These are phyloP conservation scores for Lasiodiplodia sp. DNA, from an alignment of 2,329 filamentous ascomycete genomes.

Conservation along the genomic window DNA sequence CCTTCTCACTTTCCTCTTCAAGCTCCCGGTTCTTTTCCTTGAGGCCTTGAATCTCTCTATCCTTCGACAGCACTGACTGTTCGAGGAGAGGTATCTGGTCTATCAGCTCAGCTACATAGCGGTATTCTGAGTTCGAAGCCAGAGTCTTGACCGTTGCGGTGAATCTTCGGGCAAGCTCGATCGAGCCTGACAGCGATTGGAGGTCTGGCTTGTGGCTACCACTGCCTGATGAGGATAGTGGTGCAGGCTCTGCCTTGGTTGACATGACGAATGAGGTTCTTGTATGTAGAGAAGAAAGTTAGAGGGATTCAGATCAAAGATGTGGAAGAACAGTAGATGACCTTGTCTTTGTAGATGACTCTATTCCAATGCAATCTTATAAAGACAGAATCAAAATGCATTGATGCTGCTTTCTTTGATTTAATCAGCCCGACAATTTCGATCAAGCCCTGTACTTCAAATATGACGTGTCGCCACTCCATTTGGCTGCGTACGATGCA, in stretches of 20 bases:
- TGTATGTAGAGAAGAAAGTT: neutral
- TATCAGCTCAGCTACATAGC: neutral
- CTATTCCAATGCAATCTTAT: neutral
- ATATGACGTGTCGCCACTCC: neutral
- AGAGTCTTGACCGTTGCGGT: neutral
- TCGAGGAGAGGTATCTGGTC: neutral
- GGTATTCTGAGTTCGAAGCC: slow-evolving; percentile 1
- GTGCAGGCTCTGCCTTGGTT: neutral
- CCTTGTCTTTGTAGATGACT: neutral
- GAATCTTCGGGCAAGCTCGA: neutral
- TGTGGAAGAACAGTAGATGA: neutral
- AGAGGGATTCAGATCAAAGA: neutral
- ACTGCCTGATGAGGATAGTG: neutral
- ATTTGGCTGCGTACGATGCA: neutral
- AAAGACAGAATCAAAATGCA: neutral
- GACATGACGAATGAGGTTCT: neutral
- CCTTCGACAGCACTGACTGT: neutral
- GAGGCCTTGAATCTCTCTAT: neutral
- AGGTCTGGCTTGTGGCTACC: neutral
- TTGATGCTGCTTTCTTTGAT: neutral
- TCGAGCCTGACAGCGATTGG: neutral
- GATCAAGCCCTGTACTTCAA: neutral
- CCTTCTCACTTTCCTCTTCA: neutral
- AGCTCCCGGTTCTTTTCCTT: neutral
- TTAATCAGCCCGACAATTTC: neutral